phyloP scores from a whole-genome alignment of 1,284 basidiomycete species.

The Xerocomus subilludens region DNA sequence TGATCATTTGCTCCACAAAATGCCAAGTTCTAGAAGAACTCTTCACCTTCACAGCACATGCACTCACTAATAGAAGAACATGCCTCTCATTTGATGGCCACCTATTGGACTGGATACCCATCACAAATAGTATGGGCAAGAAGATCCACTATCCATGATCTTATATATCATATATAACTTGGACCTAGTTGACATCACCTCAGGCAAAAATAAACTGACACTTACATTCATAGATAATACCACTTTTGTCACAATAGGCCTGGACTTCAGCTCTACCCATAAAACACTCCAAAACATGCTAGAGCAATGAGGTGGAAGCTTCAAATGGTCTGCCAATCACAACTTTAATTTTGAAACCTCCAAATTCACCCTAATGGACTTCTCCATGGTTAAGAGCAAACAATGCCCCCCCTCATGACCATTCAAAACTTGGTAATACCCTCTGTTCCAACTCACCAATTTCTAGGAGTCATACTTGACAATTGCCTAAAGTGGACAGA shows the following conservation, averaged over 20 bases:
- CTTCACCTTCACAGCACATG: neutral
- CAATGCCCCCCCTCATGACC: neutral
- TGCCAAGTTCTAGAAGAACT: neutral
- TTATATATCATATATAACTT: no score
- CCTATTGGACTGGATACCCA: slow-evolving; percentile 26
- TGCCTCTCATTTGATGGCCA: slow-evolving; percentile 35
- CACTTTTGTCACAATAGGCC: neutral
- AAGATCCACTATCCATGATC: slow-evolving; percentile 26
- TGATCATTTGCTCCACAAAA: slow-evolving; percentile 47
- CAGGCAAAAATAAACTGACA: no score
- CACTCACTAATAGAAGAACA: neutral
- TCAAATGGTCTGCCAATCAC: slow-evolving; percentile 15
- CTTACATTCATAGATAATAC: no score
- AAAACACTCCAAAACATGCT: neutral
- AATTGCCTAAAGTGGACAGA: neutral
- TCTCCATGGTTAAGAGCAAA: neutral
- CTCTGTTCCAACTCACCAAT: neutral
- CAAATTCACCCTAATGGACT: slow-evolving; percentile 36
- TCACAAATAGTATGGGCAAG: slow-evolving; percentile 51
- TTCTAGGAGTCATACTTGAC: neutral
- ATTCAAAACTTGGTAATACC: neutral
- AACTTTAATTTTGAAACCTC: slow-evolving; percentile 28
- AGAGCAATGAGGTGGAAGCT: neutral
- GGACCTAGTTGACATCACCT: no score
- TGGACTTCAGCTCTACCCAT: neutral